phyloP scores from a whole-genome alignment of 1,139 yeast species.

The Debaryomyces subglobosus region DNA sequence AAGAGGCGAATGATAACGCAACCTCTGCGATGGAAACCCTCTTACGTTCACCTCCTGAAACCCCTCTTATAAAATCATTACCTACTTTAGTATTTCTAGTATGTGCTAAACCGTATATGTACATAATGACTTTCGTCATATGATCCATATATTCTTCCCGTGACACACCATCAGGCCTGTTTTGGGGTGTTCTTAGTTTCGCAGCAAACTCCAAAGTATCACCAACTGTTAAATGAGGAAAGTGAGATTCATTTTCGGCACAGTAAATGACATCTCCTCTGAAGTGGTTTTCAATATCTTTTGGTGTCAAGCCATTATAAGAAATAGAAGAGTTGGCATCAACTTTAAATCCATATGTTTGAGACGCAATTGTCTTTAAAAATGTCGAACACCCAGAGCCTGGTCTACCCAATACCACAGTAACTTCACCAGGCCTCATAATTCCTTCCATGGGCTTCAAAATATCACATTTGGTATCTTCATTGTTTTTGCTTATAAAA shows the following conservation, averaged over 20 bases:
- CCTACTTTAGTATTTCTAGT: slow-evolving; percentile 75
- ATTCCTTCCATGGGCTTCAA: slow-evolving; percentile 67
- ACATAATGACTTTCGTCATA: slow-evolving; percentile 68
- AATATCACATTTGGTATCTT: slow-evolving; percentile 49
- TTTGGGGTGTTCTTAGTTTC: slow-evolving; percentile 63
- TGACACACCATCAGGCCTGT: slow-evolving; percentile 54
- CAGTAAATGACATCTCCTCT: slow-evolving; percentile 61
- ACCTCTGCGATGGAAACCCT: slow-evolving; percentile 63
- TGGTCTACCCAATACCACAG: slow-evolving; percentile 80
- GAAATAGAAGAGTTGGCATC: slow-evolving; percentile 48
- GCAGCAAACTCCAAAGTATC: slow-evolving; percentile 71
- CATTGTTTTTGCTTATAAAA: slow-evolving; percentile 5
- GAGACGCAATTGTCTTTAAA: slow-evolving; percentile 67
- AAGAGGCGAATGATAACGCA: slow-evolving; percentile 22
- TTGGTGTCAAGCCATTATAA: slow-evolving; percentile 36
- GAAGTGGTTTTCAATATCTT: slow-evolving; percentile 30
- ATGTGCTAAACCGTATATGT: slow-evolving; percentile 70
- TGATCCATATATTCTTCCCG: slow-evolving; percentile 62
- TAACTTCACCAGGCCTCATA: slow-evolving; percentile 69
- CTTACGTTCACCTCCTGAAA: slow-evolving; percentile 84
- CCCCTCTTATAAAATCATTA: slow-evolving; percentile 72
- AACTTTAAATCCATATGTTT: slow-evolving; percentile 71
- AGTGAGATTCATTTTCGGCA: slow-evolving; percentile 74
- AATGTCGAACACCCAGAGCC: slow-evolving; percentile 87
- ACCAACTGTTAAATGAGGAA: slow-evolving; percentile 74